A percentile compares a stretch with the other conserved stretches of the same genome.
Conservation (phyloP, 148 eudicot genomes). For the Silene latifolia region DNA sequence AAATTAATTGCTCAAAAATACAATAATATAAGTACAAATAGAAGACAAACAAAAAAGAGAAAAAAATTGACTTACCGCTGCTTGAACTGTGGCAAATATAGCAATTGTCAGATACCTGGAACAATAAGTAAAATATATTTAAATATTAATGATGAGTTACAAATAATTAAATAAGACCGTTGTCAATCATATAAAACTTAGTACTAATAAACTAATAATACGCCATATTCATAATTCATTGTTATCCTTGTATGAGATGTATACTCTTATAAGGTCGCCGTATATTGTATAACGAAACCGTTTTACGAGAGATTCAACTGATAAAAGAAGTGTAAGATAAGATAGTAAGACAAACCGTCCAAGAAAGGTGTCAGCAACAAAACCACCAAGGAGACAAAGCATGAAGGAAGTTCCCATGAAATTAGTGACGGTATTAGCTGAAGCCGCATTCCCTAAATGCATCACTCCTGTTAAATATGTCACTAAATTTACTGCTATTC, state of each 20-base stretch:
- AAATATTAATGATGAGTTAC: too few species aligned
- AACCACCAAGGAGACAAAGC: slow-evolving; percentile 91
- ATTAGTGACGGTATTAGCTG: slow-evolving; percentile 87
- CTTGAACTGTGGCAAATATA: slow-evolving; percentile 81
- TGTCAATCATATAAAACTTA: too few species aligned
- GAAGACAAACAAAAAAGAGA: background rate
- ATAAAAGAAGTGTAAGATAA: too few species aligned
- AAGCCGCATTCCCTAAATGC: slow-evolving; percentile 85
- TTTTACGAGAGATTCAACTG: too few species aligned
- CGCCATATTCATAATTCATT: too few species aligned
- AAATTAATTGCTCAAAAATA: too few species aligned
- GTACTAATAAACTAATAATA: too few species aligned
- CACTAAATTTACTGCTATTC: slow-evolving; percentile 88
- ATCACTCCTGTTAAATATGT: slow-evolving; percentile 86
- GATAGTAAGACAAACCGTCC: slow-evolving; percentile 52
- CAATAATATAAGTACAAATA: too few species aligned
- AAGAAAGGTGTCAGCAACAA: slow-evolving; percentile 81
- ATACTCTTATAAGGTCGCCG: too few species aligned
- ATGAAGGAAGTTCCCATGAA: slow-evolving; percentile 93
- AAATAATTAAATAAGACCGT: too few species aligned
- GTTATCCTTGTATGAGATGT: too few species aligned
- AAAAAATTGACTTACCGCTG: slow-evolving; percentile 36
- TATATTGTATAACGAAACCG: too few species aligned
- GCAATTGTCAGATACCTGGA: slow-evolving; percentile 76
- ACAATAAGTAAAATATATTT: background rate